These are phyloP conservation scores for Triticum timopheevii DNA, from an alignment of 176 grass and related monocot species.

Conservation along the genomic window DNA sequence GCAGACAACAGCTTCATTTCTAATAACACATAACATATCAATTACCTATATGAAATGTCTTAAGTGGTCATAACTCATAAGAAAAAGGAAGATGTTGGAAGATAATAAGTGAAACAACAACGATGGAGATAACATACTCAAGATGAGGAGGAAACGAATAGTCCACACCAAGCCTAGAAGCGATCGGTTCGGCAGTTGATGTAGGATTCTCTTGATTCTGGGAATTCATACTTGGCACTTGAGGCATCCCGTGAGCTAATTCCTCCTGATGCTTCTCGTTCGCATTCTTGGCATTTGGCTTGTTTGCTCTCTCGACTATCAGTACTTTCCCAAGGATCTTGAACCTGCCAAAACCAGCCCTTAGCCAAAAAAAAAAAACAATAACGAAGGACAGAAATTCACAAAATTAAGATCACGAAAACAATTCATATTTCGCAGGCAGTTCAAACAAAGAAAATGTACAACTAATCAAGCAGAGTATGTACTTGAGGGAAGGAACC, in stretches of 20 bases:
- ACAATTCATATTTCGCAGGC: background rate
- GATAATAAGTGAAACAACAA: background rate
- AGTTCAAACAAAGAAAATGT: background rate
- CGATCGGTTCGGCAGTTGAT: conserved; percentile 60
- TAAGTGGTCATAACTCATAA: background rate
- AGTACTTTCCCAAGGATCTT: conserved; percentile 87
- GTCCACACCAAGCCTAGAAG: conserved; percentile 79
- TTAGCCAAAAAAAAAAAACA: background rate
- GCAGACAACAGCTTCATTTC: background rate
- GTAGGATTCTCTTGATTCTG: conserved; percentile 44
- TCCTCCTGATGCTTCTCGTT: conserved; percentile 47
- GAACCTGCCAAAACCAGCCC: conserved; percentile 54
- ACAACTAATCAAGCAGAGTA: background rate
- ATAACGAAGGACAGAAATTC: background rate
- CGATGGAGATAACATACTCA: conserved; percentile 49
- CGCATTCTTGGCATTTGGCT: conserved; percentile 39
- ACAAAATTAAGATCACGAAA: background rate
- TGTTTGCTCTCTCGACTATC: conserved; percentile 63
- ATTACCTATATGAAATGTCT: background rate
- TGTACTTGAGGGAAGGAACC: conserved; percentile 36
- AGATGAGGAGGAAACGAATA: conserved; percentile 93
- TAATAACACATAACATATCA: background rate
- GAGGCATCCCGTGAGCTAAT: conserved; percentile 16
- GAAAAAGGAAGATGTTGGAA: background rate
- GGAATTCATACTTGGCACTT: conserved; percentile 32